A percentile compares a stretch with the other conserved stretches of the same genome.
These are phyloP conservation scores for Talaromyces sp. DNA, from an alignment of 2,329 filamentous ascomycete genomes.

Conservation along the genomic window DNA sequence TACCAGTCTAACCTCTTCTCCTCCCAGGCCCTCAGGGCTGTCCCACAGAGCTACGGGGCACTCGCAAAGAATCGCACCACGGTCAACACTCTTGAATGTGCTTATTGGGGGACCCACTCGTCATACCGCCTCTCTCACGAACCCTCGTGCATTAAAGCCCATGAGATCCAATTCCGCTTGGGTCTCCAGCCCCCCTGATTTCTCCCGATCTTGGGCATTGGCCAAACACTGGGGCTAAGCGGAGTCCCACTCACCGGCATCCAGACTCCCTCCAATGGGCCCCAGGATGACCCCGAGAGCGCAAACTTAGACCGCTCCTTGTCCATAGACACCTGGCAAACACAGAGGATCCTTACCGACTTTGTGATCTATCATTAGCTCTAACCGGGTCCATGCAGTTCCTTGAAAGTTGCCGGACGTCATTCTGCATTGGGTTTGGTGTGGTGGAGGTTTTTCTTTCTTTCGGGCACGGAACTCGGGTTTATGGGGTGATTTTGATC, in stretches of 20 bases:
- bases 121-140: conserved; percentile 6
- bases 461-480: background rate
- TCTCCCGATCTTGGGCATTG: background rate
- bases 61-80: background rate
- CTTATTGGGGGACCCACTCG: background rate
- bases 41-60: background rate
- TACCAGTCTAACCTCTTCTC: background rate
- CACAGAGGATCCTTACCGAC: background rate
- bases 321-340: background rate
- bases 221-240: background rate
- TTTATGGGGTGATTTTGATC: background rate
- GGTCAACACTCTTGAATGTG: background rate
- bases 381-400: background rate
- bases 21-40: background rate
- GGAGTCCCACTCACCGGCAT: background rate
- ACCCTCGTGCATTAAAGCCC: background rate
- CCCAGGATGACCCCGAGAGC: background rate
- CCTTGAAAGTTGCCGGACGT: background rate
- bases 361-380: background rate
- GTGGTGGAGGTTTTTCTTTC: background rate
- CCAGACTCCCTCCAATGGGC: background rate
- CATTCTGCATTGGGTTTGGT: background rate
- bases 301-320: conserved; percentile 4
- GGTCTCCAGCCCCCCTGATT: conserved; percentile 1
- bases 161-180: background rate